Evolutionary conservation across 805 yeast species (phyloP), one percentile per base, ranked within the genome.

Genomic region (Candida ipomoeae): DNA sequence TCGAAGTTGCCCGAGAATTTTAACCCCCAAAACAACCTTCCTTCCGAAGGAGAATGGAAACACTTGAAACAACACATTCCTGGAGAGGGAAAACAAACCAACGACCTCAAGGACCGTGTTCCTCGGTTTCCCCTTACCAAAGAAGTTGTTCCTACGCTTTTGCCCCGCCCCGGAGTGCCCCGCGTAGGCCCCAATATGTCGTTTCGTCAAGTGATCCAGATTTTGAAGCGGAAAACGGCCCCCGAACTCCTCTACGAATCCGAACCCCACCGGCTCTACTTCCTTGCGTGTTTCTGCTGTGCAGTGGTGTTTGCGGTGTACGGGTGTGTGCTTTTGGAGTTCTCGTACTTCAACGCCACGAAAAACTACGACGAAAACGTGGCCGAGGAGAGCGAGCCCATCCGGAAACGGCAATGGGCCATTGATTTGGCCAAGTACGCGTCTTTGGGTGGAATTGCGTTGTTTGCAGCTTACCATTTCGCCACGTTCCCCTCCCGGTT

Each of bases 191-290:
- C 77, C 35, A 62, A 69, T 46, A 67, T 79, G 61, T 73, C 82
- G 4, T 78, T 89, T 55, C 69, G 80, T 6, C 84, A 84, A 62
- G 82, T 89, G 68, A 70, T 85, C 58, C 77, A 77, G 50, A 75
- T 79, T 10, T 68, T 88, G 53, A 71, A 77, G 52, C 68, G 70
- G 37, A 80, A 83, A 57, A 68, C 67, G 11, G 75, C 78, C 44
- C 92, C 92, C 0, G 95, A 87, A 60, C 70, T 88, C 48, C 75
- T 88, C 40, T 89, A 88, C 66, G 92, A 87, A 71, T 82, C 90
- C 23, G 96, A 89, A 66, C 87, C 94, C 0, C 96, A 89, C 62
- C 72, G 86, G 50, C 71, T 87, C 32, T 89, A 87, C 65, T 88
- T 87, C 64, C 69, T 87, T 10, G 78, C 82, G 18, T 80, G 87